phyloP scores from a whole-genome alignment of 164 flowering plant species.

The Litsea cubeba region DNA sequence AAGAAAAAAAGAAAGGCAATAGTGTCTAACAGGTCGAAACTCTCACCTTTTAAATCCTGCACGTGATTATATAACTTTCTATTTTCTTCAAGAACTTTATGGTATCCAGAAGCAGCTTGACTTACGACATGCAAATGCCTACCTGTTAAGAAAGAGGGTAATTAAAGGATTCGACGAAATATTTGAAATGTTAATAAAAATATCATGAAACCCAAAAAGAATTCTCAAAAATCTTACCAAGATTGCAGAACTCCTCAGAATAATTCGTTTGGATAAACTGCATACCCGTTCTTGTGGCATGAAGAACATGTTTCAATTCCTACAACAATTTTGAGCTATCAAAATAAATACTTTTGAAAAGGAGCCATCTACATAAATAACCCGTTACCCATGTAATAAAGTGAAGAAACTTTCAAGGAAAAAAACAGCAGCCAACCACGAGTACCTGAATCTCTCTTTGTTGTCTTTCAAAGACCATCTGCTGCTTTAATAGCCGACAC shows the following conservation, averaged over 20 bases:
- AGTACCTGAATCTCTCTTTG: constrained; percentile 65
- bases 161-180: background rate
- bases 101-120: constrained; percentile 90
- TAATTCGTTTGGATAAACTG: constrained; percentile 81
- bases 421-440: background rate
- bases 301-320: constrained; percentile 69
- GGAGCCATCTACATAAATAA: too few relatives aligned
- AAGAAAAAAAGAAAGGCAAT: background rate
- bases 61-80: constrained; percentile 94
- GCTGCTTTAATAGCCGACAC: constrained; percentile 36
- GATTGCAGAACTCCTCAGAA: constrained; percentile 65
- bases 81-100: constrained; percentile 91
- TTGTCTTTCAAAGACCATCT: constrained; percentile 58
- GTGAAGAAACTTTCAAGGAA: background rate
- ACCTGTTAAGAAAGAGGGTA: constrained; percentile 30
- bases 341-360: background rate
- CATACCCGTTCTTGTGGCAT: constrained; percentile 75
- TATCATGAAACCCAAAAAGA: background rate
- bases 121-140: constrained; percentile 71
- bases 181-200: background rate
- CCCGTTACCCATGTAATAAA: background rate
- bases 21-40: background rate
- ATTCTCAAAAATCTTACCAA: constrained; percentile 41
- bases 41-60: constrained; percentile 91
- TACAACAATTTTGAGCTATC: constrained; percentile 17